phyloP scores from a whole-genome alignment of 2,329 filamentous ascomycete genomes.

The Colletotrichum zoysiae region DNA sequence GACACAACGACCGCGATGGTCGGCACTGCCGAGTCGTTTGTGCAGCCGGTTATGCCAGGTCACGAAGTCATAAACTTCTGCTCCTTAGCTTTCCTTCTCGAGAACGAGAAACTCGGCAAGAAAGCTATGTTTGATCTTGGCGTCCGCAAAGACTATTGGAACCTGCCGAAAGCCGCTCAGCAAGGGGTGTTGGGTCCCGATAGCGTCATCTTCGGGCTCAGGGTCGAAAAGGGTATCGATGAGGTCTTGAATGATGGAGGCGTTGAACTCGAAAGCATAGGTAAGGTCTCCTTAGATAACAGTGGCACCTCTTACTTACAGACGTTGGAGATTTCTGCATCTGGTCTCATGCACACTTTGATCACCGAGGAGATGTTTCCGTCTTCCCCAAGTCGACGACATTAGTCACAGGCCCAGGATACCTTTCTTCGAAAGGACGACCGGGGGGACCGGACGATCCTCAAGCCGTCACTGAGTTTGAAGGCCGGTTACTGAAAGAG shows the following conservation, averaged over 20 bases:
- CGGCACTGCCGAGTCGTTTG: slow-evolving; percentile 35
- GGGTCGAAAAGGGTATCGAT: slow-evolving; percentile 39
- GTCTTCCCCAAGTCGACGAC: slow-evolving; percentile 45
- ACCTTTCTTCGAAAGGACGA: slow-evolving; percentile 25
- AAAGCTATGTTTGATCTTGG: slow-evolving; percentile 42
- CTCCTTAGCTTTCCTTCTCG: slow-evolving; percentile 41
- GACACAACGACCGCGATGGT: slow-evolving; percentile 41
- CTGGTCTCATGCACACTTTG: slow-evolving; percentile 49
- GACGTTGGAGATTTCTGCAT: slow-evolving; percentile 43
- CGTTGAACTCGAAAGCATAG: slow-evolving; percentile 28
- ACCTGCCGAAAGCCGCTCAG: slow-evolving; percentile 13
- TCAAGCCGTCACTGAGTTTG: slow-evolving; percentile 36
- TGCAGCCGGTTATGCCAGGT: slow-evolving; percentile 38
- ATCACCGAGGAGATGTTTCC: slow-evolving; percentile 47
- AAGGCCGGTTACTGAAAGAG: slow-evolving; percentile 39
- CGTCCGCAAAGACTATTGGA: slow-evolving; percentile 42
- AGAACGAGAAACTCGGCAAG: slow-evolving; percentile 39
- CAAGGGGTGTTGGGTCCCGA: slow-evolving; percentile 25
- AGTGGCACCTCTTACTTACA: neutral
- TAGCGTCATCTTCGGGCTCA: slow-evolving; percentile 32
- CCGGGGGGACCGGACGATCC: slow-evolving; percentile 26
- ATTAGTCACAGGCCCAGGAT: slow-evolving; percentile 46
- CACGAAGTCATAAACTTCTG: slow-evolving; percentile 43
- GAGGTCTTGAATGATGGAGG: slow-evolving; percentile 39
- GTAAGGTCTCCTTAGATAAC: slow-evolving; percentile 4